Conservation (phyloP, 2,329 filamentous ascomycete species). For the Alternaria triticina region DNA sequence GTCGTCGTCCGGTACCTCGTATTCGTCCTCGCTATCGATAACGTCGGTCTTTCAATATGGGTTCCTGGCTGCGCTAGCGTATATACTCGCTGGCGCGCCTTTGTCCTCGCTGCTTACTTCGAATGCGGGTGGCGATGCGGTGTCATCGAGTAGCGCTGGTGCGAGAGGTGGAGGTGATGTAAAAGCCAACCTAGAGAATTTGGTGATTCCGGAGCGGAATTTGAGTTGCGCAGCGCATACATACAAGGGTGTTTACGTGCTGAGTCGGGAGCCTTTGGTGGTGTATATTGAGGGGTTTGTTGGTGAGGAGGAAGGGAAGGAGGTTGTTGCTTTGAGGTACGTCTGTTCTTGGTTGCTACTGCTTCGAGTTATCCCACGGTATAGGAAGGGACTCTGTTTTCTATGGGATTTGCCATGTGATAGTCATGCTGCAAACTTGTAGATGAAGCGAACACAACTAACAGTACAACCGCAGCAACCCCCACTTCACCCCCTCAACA, state of each 20-base stretch:
- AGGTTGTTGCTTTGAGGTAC: conserved; percentile 62
- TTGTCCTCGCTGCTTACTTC: conserved; percentile 17
- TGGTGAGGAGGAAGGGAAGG: conserved; percentile 54
- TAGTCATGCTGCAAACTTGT: background rate
- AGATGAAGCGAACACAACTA: background rate
- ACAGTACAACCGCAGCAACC: conserved; percentile 41
- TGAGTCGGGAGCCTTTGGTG: conserved; percentile 61
- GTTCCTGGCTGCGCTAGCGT: conserved; percentile 36
- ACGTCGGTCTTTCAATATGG: conserved; percentile 40
- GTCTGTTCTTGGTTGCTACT: background rate
- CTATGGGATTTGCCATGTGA: background rate
- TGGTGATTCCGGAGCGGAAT: conserved; percentile 51
- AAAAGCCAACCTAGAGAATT: conserved; percentile 39
- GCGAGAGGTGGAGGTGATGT: conserved; percentile 10
- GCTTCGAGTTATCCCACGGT: background rate
- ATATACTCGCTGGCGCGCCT: conserved; percentile 47
- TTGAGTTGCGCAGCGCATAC: conserved; percentile 48
- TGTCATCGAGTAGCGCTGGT: background rate
- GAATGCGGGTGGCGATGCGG: background rate
- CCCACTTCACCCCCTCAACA: conserved; percentile 61
- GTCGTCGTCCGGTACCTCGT: background rate
- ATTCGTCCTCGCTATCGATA: conserved; percentile 20
- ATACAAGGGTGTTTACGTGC: conserved; percentile 54
- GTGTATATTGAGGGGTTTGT: conserved; percentile 66
- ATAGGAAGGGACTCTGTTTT: background rate